Conservation (phyloP, 768 basidiomycete species). For the Leccinum boreale region DNA sequence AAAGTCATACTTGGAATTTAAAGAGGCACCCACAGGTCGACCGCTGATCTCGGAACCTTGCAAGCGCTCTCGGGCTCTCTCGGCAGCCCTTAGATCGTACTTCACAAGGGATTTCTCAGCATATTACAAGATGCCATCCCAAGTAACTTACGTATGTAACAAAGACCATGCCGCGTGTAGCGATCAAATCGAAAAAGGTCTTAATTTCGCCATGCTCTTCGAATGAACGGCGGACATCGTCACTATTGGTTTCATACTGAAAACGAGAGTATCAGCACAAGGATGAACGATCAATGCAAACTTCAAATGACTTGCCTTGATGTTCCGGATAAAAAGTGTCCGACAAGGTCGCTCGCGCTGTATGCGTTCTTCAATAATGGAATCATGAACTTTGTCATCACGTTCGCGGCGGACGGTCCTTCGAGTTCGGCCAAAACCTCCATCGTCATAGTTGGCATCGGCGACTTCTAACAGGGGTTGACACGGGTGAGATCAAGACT, state of each 20-base stretch:
- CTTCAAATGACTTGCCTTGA: constrained; percentile 72
- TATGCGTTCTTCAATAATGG: constrained; percentile 91
- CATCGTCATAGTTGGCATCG: constrained; percentile 55
- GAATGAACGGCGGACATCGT: constrained; percentile 80
- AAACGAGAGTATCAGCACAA: constrained; percentile 12
- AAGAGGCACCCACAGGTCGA: constrained; percentile 67
- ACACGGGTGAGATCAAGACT: constrained; percentile 39
- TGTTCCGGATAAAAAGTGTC: constrained; percentile 95
- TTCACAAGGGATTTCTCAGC: constrained; percentile 33
- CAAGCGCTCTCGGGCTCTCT: constrained; percentile 84
- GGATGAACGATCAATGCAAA: constrained; percentile 4
- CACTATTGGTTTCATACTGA: constrained; percentile 88
- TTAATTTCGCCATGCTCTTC: constrained; percentile 95
- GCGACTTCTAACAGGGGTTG: constrained; percentile 59
- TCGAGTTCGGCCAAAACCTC: constrained; percentile 43
- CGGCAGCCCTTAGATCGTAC: constrained; percentile 92
- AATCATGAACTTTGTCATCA: constrained; percentile 88
- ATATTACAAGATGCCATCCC: constrained; percentile 5
- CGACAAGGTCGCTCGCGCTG: constrained; percentile 93
- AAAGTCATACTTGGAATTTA: neutral
- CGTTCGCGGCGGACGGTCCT: constrained; percentile 66
- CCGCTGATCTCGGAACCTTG: constrained; percentile 88
- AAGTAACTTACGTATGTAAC: constrained; percentile 86
- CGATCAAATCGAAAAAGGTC: constrained; percentile 94
- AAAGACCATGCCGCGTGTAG: constrained; percentile 97